Conservation (phyloP, 2,329 filamentous ascomycete species). For the Hypoxylon sp. region DNA sequence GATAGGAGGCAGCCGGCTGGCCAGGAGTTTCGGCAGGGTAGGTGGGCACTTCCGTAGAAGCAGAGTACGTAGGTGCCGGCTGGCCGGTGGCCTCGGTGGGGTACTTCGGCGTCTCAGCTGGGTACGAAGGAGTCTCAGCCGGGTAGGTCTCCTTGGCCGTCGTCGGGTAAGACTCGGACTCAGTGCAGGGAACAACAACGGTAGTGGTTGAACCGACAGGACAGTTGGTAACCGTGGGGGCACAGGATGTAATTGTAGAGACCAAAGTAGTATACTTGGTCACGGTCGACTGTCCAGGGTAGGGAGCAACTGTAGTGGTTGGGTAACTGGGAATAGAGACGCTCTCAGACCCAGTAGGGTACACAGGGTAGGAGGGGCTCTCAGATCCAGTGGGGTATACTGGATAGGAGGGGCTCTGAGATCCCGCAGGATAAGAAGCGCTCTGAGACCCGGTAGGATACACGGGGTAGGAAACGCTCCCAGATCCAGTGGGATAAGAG, state of each 20-base stretch:
- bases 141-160: conserved; percentile 14
- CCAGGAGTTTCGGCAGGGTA: conserved; percentile 29
- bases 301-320: conserved; percentile 23
- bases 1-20: conserved; percentile 23
- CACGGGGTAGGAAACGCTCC: conserved; percentile 8
- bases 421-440: neutral
- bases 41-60: conserved; percentile 7
- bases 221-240: conserved; percentile 40
- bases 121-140: conserved; percentile 28
- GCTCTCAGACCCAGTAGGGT: conserved; percentile 27
- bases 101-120: conserved; percentile 21
- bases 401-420: neutral
- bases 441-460: neutral
- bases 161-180: conserved; percentile 29
- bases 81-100: conserved; percentile 13
- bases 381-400: conserved; percentile 12
- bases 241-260: conserved; percentile 44
- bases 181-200: conserved; percentile 37
- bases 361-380: conserved; percentile 15
- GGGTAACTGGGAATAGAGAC: conserved; percentile 28
- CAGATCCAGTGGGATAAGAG: conserved; percentile 21
- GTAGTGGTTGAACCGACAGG: conserved; percentile 43
- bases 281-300: conserved; percentile 26
- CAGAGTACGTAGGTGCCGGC: neutral
- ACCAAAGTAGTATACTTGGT: conserved; percentile 47